A percentile compares a stretch with the other conserved stretches of the same genome.
These are phyloP conservation scores for Paraglomus brasilianum DNA, from an alignment of 192 early-diverging fungal species.

Conservation along the genomic window DNA sequence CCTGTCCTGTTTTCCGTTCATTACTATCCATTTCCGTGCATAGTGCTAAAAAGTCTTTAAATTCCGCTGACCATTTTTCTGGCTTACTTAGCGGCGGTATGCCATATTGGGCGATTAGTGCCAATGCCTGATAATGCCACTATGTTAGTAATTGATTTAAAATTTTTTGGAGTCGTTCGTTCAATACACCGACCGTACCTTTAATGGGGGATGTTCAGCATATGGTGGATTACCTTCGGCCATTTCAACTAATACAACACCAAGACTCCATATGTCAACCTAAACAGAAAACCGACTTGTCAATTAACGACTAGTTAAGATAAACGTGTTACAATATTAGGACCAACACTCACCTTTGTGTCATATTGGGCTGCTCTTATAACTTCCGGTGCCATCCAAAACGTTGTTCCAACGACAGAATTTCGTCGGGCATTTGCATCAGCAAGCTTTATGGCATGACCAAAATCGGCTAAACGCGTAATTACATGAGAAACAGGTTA, in stretches of 20 bases:
- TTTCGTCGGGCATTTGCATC: conserved; percentile 77
- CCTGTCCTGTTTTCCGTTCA: conserved; percentile 67
- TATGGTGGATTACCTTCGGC: conserved; percentile 95
- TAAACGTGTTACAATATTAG: not conserved
- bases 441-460: conserved; percentile 89
- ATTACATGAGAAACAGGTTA: not conserved
- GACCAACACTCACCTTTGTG: conserved; percentile 63
- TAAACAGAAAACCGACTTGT: not conserved
- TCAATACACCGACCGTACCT: conserved; percentile 35
- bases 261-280: conserved; percentile 94
- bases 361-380: conserved; percentile 89
- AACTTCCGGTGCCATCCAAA: conserved; percentile 99
- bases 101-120: conserved; percentile 87
- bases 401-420: conserved; percentile 89
- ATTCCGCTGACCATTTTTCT: conserved; percentile 67
- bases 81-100: conserved; percentile 81
- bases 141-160: not conserved
- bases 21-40: conserved; percentile 71
- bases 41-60: conserved; percentile 76
- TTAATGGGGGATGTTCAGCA: conserved; percentile 76
- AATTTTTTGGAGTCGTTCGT: no score
- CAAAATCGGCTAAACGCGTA: conserved; percentile 77
- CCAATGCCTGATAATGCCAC: conserved; percentile 66
- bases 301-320: not conserved
- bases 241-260: conserved; percentile 95